phyloP scores from a whole-genome alignment of 192 early-diverging fungal species.

The Coemansia sp. region DNA sequence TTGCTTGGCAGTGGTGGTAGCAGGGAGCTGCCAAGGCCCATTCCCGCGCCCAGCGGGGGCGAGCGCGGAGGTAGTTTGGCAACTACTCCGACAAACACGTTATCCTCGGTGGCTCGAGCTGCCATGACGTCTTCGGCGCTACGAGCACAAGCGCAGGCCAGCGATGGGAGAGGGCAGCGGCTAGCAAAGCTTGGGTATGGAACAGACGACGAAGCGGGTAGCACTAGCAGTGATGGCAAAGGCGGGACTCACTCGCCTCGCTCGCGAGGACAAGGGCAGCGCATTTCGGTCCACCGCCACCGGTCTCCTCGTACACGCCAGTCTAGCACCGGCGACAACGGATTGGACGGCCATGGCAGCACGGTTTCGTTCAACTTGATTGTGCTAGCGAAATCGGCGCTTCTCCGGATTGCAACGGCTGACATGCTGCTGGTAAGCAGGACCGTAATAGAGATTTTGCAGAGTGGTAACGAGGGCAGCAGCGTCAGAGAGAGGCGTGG shows the following conservation, averaged over 20 bases:
- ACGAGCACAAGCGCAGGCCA: constrained; percentile 7
- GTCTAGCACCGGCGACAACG: background rate
- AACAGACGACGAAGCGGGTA: background rate
- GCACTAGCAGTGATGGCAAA: background rate
- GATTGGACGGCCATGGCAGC: constrained; percentile 1
- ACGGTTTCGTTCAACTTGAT: constrained; percentile 43
- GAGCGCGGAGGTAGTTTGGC: constrained; percentile 10
- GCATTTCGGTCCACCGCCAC: constrained; percentile 3
- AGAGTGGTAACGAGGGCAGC: background rate
- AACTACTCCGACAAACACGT: constrained; percentile 16
- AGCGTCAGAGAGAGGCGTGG: constrained; percentile 27
- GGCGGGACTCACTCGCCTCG: background rate
- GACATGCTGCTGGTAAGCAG: constrained; percentile 28
- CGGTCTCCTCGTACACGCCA: constrained; percentile 5
- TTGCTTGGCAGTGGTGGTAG: background rate
- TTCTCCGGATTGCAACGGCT: constrained; percentile 34
- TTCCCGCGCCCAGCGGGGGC: background rate
- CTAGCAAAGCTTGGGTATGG: background rate
- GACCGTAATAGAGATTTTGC: constrained; percentile 21
- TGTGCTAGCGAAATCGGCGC: constrained; percentile 41
- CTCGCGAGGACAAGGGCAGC: background rate
- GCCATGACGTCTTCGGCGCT: constrained; percentile 19
- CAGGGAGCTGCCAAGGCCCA: constrained; percentile 8
- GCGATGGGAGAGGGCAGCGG: background rate
- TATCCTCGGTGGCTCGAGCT: constrained; percentile 16